phyloP scores from a whole-genome alignment of 306 rosid genomes.

The Castanea sativa region DNA sequence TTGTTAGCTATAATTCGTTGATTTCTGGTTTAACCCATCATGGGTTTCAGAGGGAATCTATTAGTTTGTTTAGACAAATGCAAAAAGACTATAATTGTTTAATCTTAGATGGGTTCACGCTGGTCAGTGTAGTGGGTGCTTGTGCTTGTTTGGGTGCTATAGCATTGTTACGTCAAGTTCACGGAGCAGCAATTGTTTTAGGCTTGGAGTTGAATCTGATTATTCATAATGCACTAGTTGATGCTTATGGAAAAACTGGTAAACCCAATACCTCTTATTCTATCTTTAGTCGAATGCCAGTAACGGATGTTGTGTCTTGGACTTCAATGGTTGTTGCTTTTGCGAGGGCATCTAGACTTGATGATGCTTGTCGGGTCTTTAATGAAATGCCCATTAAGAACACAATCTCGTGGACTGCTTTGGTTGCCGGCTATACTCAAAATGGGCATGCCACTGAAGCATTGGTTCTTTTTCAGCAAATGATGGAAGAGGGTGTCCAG shows the following conservation, averaged over 20 bases:
- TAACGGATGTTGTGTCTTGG: slow-evolving; percentile 60
- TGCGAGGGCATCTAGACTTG: slow-evolving; percentile 32
- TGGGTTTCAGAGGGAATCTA: slow-evolving; percentile 34
- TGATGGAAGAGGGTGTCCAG: slow-evolving; percentile 37
- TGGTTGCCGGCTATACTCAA: slow-evolving; percentile 41
- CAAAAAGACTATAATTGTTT: slow-evolving; percentile 28
- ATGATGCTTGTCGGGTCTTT: slow-evolving; percentile 43
- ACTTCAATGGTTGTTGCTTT: slow-evolving; percentile 49
- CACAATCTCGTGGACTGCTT: slow-evolving; percentile 58
- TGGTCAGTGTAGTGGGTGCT: slow-evolving; percentile 48
- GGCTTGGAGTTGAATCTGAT: slow-evolving; percentile 43
- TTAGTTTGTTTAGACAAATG: slow-evolving; percentile 31
- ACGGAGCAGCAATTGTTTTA: slow-evolving; percentile 46
- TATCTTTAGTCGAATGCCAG: slow-evolving; percentile 42
- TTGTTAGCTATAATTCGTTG: slow-evolving; percentile 55
- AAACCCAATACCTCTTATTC: slow-evolving; percentile 29
- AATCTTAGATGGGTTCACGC: slow-evolving; percentile 46
- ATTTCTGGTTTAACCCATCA: slow-evolving; percentile 40
- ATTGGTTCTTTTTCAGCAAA: slow-evolving; percentile 38
- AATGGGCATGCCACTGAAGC: slow-evolving; percentile 39
- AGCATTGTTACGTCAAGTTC: slow-evolving; percentile 47
- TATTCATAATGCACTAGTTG: slow-evolving; percentile 45
- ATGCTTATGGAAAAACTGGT: slow-evolving; percentile 67
- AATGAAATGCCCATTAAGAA: slow-evolving; percentile 46
- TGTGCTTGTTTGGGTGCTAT: slow-evolving; percentile 45